A percentile compares a stretch with the other conserved stretches of the same genome.
These are phyloP conservation scores for Colletotrichum kahawae DNA, from an alignment of 2,329 filamentous ascomycete genomes.

Conservation along the genomic window DNA sequence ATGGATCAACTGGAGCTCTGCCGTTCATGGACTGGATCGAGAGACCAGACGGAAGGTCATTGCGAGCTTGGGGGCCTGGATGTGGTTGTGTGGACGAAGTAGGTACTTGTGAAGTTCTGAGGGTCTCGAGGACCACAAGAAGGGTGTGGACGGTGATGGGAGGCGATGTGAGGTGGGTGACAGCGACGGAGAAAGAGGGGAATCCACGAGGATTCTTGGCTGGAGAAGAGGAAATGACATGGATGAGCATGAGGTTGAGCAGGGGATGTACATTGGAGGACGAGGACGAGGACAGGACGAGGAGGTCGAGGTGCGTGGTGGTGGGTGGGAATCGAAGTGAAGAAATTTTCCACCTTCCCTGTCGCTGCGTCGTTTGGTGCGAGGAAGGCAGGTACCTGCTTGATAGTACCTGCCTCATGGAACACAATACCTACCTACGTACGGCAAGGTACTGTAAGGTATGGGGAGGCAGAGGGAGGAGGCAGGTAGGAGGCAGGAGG, in stretches of 20 bases:
- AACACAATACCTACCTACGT: neutral
- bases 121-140: neutral
- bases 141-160: neutral
- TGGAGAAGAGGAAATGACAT: neutral
- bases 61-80: neutral
- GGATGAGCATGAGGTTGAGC: neutral
- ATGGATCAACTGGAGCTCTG: neutral
- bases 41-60: neutral
- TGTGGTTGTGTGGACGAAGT: neutral
- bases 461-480: neutral
- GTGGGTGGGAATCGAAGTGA: constrained; percentile 13
- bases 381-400: neutral
- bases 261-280: neutral
- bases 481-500: neutral
- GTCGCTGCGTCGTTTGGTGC: neutral
- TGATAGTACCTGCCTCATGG: neutral
- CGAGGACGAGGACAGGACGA: neutral
- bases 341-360: constrained; percentile 20
- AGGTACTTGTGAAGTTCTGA: neutral
- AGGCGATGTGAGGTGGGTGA: neutral
- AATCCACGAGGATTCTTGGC: neutral
- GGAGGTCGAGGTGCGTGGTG: neutral
- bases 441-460: neutral
- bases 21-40: neutral
- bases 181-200: neutral